Evolutionary conservation across 2,329 filamentous ascomycete species (phyloP).

Genomic region (Pseudocercospora fuligena): DNA sequence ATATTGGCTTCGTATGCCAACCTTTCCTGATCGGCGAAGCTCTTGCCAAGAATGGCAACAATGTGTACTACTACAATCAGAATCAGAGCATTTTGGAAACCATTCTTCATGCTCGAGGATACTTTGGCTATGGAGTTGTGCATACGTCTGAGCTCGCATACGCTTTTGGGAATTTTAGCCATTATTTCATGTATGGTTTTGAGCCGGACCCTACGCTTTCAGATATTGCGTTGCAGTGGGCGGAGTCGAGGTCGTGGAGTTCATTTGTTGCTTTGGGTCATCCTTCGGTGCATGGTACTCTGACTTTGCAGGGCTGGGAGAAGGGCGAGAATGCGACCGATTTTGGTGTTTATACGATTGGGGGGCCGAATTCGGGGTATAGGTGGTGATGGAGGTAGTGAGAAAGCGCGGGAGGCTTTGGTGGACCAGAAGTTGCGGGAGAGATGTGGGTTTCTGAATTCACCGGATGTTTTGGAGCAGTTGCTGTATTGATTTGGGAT

Average conservation of each 20-base stretch:
- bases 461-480: conserved; percentile 51
- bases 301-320: conserved; percentile 37
- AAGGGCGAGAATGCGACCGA: background rate
- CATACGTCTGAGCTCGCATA: conserved; percentile 62
- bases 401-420: conserved; percentile 36
- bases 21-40: conserved; percentile 50
- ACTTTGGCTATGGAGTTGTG: conserved; percentile 51
- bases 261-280: conserved; percentile 51
- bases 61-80: conserved; percentile 57
- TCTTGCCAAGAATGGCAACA: conserved; percentile 45
- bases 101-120: conserved; percentile 42
- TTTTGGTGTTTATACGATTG: conserved; percentile 50
- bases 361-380: conserved; percentile 51
- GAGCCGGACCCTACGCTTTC: conserved; percentile 38
- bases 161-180: conserved; percentile 49
- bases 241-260: conserved; percentile 54
- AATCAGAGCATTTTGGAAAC: conserved; percentile 60
- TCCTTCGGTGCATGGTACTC: conserved; percentile 37
- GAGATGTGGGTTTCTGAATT: conserved; percentile 55
- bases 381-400: conserved; percentile 46
- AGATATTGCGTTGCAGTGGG: conserved; percentile 49
- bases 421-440: conserved; percentile 50
- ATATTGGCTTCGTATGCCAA: conserved; percentile 58
- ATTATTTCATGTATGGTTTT: conserved; percentile 50
- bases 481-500: conserved; percentile 1